Base-by-base conservation (phyloP, 2,329 filamentous ascomycete species). In the Xylariaceae sp. region DNA sequence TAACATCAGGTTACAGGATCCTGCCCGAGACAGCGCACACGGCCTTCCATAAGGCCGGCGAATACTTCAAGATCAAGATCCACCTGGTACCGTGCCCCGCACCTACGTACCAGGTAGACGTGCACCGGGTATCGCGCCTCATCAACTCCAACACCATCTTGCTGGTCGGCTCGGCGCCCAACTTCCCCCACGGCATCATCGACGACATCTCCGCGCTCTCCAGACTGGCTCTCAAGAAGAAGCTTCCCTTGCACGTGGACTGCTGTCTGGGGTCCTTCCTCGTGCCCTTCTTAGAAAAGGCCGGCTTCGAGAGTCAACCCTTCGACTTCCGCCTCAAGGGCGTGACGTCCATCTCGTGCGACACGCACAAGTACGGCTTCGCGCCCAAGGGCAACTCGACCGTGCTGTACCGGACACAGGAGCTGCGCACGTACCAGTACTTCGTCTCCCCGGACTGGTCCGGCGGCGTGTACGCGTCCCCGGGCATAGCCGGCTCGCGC, bases 321-420 rank as follows among this genome's bases (percentile, higher is more conserved):
- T 97, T 97, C 59, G 92, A 98, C 63, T 98, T 98, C 76, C 81
- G 85, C 40, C 80, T 94, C 43, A 88, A 86, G 51, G 92, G 92
- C 53, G 92, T 98, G 26, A 96, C 90, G 3, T 90, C 84, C 62
- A 97, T 98, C 63, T 88, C 82, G 51, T 94, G 89, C 62, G 92
- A 98, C 62, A 98, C 92, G 3, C 92, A 98, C 75, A 98, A 98
- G 64, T 98, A 98, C 61, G 92, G 92, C 26, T 98, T 98, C 59
- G 92, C 92, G 1, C 92, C 92, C 37, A 98, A 98, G 69, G 92
- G 92, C 51, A 98, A 94, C 73, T 92, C 85, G 36, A 92, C 88
- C 1, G 74, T 95, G 11, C 74, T 98, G 29, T 98, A 98, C 73
- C 87, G 92, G 53, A 85, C 80, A 31, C 75, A 81, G 23, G 68